Conservation (phyloP, 208 protist genomes). For the Trypanosoma rangeli region DNA sequence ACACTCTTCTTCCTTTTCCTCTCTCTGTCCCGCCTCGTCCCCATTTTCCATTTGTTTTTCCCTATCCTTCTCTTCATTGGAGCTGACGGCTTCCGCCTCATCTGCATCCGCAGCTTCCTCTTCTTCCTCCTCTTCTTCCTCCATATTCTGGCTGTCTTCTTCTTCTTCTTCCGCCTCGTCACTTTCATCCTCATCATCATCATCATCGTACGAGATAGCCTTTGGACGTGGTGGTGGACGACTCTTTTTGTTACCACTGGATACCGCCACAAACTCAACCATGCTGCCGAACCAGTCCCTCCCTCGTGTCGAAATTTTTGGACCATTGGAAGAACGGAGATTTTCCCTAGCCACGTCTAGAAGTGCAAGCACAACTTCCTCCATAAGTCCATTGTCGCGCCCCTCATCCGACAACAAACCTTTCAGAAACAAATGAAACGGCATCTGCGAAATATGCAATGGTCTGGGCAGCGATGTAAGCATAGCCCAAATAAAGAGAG, state of each 20-base stretch:
- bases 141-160: constrained; percentile 6
- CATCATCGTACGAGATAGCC: constrained; percentile 9
- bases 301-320: constrained; percentile 54
- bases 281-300: constrained; percentile 82
- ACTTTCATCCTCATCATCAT: constrained; percentile 24
- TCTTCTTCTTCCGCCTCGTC: constrained; percentile 24
- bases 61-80: constrained; percentile 3
- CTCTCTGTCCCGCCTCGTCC: neutral
- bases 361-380: constrained; percentile 66
- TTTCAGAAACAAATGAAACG: constrained; percentile 73
- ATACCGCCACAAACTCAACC: constrained; percentile 72
- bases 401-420: constrained; percentile 60
- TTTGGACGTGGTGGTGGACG: constrained; percentile 33
- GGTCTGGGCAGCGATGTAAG: constrained; percentile 58
- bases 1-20: constrained; percentile 21
- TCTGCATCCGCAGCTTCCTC: constrained; percentile 3
- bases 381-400: constrained; percentile 77
- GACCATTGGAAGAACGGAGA: constrained; percentile 43
- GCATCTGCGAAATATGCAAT: constrained; percentile 77
- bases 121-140: constrained; percentile 5
- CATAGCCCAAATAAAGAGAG: constrained; percentile 80
- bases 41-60: constrained; percentile 3
- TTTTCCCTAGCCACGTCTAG: constrained; percentile 58
- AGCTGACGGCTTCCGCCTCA: constrained; percentile 7
- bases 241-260: constrained; percentile 75